phyloP scores from a whole-genome alignment of 768 basidiomycete species.

The Suillus lakei region DNA sequence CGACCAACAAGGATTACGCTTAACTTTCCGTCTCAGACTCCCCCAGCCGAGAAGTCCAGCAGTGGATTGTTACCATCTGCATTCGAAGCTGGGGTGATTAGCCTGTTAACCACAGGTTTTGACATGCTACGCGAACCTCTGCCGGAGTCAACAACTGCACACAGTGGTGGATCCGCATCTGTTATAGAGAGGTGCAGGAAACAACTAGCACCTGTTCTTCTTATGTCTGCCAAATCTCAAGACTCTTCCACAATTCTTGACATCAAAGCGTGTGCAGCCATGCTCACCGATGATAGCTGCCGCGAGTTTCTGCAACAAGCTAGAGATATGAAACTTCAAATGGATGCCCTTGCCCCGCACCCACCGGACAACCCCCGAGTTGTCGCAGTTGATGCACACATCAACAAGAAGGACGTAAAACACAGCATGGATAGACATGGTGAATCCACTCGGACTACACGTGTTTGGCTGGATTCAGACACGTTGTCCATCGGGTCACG shows the following conservation, averaged over 20 bases:
- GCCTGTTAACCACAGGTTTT: constrained; percentile 6
- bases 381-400: background rate
- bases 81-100: constrained; percentile 17
- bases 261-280: constrained; percentile 22
- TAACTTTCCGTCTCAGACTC: constrained; percentile 14
- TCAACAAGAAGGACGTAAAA: constrained; percentile 11
- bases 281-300: constrained; percentile 35
- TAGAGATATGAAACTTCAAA: constrained; percentile 29
- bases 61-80: constrained; percentile 16
- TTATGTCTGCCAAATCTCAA: constrained; percentile 21
- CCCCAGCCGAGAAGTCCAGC: constrained; percentile 9
- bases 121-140: constrained; percentile 6
- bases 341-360: constrained; percentile 16
- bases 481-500: constrained; percentile 20
- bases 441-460: constrained; percentile 19
- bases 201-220: constrained; percentile 29
- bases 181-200: constrained; percentile 31
- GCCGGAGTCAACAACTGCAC: constrained; percentile 5
- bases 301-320: constrained; percentile 23
- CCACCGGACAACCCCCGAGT: constrained; percentile 9
- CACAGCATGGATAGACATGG: constrained; percentile 16
- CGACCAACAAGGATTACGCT: constrained; percentile 18
- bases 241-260: constrained; percentile 18
- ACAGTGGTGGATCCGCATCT: constrained; percentile 19
- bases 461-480: constrained; percentile 21